Base-by-base conservation (phyloP, 23 red algal genomes). In the Gracilaria caudata region DNA sequence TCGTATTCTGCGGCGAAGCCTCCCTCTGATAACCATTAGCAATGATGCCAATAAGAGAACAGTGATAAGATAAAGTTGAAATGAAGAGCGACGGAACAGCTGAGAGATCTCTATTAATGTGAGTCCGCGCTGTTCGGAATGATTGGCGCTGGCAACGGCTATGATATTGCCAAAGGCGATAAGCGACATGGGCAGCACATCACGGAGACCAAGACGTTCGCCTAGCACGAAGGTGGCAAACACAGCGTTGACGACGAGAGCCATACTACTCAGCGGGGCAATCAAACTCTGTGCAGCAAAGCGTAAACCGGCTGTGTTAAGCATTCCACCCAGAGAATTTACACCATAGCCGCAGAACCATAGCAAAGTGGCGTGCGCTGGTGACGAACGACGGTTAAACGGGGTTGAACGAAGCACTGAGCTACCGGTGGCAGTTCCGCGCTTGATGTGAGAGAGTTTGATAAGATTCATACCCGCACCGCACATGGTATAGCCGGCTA, bases 381-480 rank as follows among this genome's bases (percentile, higher is more conserved):
- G 43, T 37, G 87, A 81, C 19, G 87, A 91, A 59, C 77, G 87
- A 24, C 87, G 87, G 63, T 91, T 91, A 39, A 91, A 91, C 20
- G 87, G 77, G 11, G 87, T 91, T 33, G 45, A 57, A 12, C 78
- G 76, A 20, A 91, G 68, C n/a, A 77, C 54, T 1, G 87, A 49
- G 56, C 51, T 80, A 49, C 55, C 54, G 54, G 16, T 34, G 49
- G 58, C 34, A 7, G 74, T 79, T 29, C 85, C 85, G 23, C 85
- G 68, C 39, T 91, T 91, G 30, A 94, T 83, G 64, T 94, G 92
- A 26, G 92, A 94, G 24, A 94, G 83, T n/a, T 86, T 80, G 78
- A 94, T 94, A 20, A 94, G 65, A 58, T 94, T 94, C 81, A 94
- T 86, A 45, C 92, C 92, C 16, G 84, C 81, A 38, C 92, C 92